Evolutionary conservation across 306 rosid species (phyloP), one percentile per base, ranked within the genome.

Genomic region (Mimosa pudica): DNA sequence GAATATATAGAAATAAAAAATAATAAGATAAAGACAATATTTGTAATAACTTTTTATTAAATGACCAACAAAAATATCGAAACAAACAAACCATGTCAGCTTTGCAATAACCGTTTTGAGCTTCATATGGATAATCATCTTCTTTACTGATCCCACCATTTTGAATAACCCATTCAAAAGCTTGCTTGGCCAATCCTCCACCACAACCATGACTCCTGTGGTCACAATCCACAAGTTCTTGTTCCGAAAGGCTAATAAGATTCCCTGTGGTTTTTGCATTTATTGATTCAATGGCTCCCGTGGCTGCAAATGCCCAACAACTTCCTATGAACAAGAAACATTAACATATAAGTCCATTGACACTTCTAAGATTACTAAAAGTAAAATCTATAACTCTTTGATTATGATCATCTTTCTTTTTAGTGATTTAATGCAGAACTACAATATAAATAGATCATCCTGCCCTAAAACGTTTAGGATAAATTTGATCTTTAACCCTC

Each of bases 271-370:
- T 83, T 20, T 86, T 67, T 58, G 89, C 88, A 5, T 86, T 84
- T 71, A 86, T 67, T 77, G 86, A 89, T 75, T 86, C 92, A 0
- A 84, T 79, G 8, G 89, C 88, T 51, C 89, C 89, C 0, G 88
- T 84, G 7, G 84, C 14, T 8, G 89, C 84, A 75, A 88, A 88
- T 49, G 92, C 78, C 92, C 92, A 88, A 58, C 89, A 88, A 82
- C 89, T 82, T 61, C 88, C 88, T 88, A 80, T 12, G 51, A 5
- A 8, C 32, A 57, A 17, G 62, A 17, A 57, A 57, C 4, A 6
- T 46, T 46, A 8, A 10, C 3, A 10, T 46, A 46, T 46, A 8
- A 46, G 49, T 46, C 10, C 49, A 46, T 46, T 46, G 49, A 46
- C 11, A 2, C 10, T 46, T 10, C 49, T 8, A 46, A 46, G 49